A percentile compares a stretch with the other conserved stretches of the same genome.
Conservation (phyloP, 768 basidiomycete genomes). For the Clitopilus hobsonii region DNA sequence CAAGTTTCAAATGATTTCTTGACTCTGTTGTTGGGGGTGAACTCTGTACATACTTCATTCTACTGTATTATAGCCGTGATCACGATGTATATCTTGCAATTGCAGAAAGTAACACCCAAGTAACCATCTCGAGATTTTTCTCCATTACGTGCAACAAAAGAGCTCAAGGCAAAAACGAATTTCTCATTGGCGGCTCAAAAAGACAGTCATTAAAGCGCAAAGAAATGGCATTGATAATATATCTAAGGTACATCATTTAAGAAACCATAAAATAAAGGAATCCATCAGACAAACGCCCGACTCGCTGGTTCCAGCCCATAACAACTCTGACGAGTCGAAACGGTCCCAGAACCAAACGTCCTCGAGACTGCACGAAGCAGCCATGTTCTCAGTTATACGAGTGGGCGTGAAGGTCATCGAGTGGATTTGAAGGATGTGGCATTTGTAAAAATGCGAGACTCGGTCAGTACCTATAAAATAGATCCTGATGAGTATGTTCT, state of each 20-base stretch:
- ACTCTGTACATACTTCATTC: too few species aligned
- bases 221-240: neutral
- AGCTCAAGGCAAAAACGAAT: too few species aligned
- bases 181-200: too few species aligned
- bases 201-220: neutral
- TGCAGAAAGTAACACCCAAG: neutral
- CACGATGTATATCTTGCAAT: neutral
- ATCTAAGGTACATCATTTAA: neutral
- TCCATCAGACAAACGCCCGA: conserved; percentile 52
- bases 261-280: conserved; percentile 12
- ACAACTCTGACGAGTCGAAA: conserved; percentile 16
- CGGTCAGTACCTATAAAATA: conserved; percentile 25
- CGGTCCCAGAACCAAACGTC: conserved; percentile 29
- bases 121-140: too few species aligned
- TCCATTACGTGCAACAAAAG: too few species aligned
- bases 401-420: conserved; percentile 20
- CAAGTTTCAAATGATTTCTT: neutral
- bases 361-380: conserved; percentile 16
- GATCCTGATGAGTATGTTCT: conserved; percentile 26
- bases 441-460: conserved; percentile 25
- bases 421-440: conserved; percentile 23
- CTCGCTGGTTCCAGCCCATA: conserved; percentile 34
- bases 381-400: conserved; percentile 22
- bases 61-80: neutral
- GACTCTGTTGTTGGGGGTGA: neutral